Evolutionary conservation across 805 yeast genomes (phyloP), one percentile per base, ranked within the genome.

Genomic region (Candida alai): DNA sequence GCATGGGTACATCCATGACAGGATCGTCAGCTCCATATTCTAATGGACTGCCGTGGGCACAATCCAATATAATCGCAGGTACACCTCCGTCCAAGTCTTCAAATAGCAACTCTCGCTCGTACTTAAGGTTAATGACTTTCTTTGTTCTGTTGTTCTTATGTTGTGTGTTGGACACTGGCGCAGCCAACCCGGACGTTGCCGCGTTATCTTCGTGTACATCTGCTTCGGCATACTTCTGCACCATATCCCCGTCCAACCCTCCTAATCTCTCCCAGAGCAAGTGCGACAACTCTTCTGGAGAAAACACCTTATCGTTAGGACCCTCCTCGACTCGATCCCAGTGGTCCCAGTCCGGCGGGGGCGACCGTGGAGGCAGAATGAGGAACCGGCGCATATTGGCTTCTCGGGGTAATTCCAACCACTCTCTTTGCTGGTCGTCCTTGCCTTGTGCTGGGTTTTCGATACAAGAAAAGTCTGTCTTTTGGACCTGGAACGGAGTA

Each of bases 281-380:
- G 37, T 65, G 68, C 10, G 70, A 56, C n/a, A 67, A 45, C 23
- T 67, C 70, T 22, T 52, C 51, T 1, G 68, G 65, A 12, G 68
- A 56, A 34, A 53, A 54, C 4, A 66, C 49, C 31, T 56, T 51
- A 19, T 49, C 45, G 34, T 58, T 57, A 7, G 73, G 73, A 0
- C 68, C 67, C 9, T 65, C 71, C 39, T 66, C 73, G 1, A 49
- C 59, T 31, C 51, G 60, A 32, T 56, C 57, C 61, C 63, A 66
- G 34, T 63, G 62, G 39, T 64, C 57, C 73, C 73, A 66, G 28
- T 60, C 73, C 0, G 63, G 45, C 3, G 65, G 71, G 0, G 73
- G 73, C 7, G 70, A 64, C 6, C 60, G 42, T 6, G 73, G 73
- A 3, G 73, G 73, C 31, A 66, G 62, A n/a, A 66, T 66, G 29